Conservation (phyloP, 2,329 filamentous ascomycete genomes). For the Aspergillus intermedius region DNA sequence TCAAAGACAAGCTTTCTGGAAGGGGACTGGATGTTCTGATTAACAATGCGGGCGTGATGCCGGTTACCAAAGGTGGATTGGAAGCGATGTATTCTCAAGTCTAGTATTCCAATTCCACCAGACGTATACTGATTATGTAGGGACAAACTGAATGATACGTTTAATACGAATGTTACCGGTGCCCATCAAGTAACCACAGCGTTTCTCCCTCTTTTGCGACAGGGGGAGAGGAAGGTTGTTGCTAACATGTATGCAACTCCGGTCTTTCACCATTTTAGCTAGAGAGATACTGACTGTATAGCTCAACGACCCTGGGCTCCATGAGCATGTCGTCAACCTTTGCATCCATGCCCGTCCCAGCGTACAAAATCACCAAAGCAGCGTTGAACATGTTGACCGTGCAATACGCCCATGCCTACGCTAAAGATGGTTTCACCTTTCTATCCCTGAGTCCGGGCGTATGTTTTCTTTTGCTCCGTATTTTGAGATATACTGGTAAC, state of each 20-base stretch:
- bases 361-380: slow-evolving; percentile 44
- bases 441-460: slow-evolving; percentile 41
- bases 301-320: slow-evolving; percentile 40
- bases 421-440: slow-evolving; percentile 37
- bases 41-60: slow-evolving; percentile 39
- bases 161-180: slow-evolving; percentile 38
- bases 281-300: slow-evolving; percentile 10
- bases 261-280: not conserved
- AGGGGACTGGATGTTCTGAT: slow-evolving; percentile 43
- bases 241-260: slow-evolving; percentile 35
- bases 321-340: slow-evolving; percentile 24
- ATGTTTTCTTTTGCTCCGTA: slow-evolving; percentile 12
- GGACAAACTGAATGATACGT: slow-evolving; percentile 33
- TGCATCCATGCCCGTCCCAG: slow-evolving; percentile 19
- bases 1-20: slow-evolving; percentile 29
- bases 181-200: slow-evolving; percentile 35
- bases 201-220: slow-evolving; percentile 35
- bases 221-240: slow-evolving; percentile 38
- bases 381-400: slow-evolving; percentile 45
- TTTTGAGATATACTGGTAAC: not conserved
- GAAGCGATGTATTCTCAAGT: slow-evolving; percentile 16
- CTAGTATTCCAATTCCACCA: not conserved
- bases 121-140: slow-evolving; percentile 7
- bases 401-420: slow-evolving; percentile 20
- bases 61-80: slow-evolving; percentile 10